A percentile compares a stretch with the other conserved stretches of the same genome.
These are phyloP conservation scores for Kodamaea fungicola DNA, from an alignment of 1,139 yeast genomes.

Conservation along the genomic window DNA sequence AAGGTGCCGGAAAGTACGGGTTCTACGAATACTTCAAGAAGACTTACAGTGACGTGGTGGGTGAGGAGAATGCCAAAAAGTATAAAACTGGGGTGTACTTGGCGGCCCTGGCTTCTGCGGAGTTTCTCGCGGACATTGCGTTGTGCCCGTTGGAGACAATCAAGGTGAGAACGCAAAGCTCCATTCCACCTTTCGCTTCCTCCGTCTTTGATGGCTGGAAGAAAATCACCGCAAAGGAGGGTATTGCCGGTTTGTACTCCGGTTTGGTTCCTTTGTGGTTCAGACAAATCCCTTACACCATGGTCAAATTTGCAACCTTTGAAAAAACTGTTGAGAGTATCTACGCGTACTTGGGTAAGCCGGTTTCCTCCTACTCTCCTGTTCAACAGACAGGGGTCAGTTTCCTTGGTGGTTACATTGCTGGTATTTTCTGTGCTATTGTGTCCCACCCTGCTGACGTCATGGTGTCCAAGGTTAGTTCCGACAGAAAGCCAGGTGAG, in stretches of 20 bases:
- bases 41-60: slow-evolving; percentile 64
- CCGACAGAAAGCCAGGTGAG: slow-evolving; percentile 68
- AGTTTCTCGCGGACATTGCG: slow-evolving; percentile 82
- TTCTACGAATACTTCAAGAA: slow-evolving; percentile 88
- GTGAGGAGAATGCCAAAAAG: slow-evolving; percentile 57
- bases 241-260: slow-evolving; percentile 71
- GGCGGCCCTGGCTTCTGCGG: slow-evolving; percentile 89
- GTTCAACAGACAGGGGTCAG: slow-evolving; percentile 89
- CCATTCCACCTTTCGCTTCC: slow-evolving; percentile 76
- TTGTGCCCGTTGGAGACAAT: slow-evolving; percentile 93
- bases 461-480: slow-evolving; percentile 88
- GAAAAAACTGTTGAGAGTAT: slow-evolving; percentile 81
- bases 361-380: slow-evolving; percentile 36
- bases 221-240: slow-evolving; percentile 65
- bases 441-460: slow-evolving; percentile 98
- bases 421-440: slow-evolving; percentile 92
- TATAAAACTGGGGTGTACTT: slow-evolving; percentile 73
- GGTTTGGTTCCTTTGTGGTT: slow-evolving; percentile 91
- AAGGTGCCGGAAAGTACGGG: slow-evolving; percentile 96
- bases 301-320: slow-evolving; percentile 92
- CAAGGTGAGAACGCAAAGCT: slow-evolving; percentile 89
- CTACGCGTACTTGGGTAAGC: slow-evolving; percentile 50
- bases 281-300: slow-evolving; percentile 93
- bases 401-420: slow-evolving; percentile 90
- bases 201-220: slow-evolving; percentile 63